Percentiles rank a stretch among this genome's conserved stretches.
Evolutionary conservation across 202 grass and related monocot species (phyloP).

Genomic region (Setaria viridis): DNA sequence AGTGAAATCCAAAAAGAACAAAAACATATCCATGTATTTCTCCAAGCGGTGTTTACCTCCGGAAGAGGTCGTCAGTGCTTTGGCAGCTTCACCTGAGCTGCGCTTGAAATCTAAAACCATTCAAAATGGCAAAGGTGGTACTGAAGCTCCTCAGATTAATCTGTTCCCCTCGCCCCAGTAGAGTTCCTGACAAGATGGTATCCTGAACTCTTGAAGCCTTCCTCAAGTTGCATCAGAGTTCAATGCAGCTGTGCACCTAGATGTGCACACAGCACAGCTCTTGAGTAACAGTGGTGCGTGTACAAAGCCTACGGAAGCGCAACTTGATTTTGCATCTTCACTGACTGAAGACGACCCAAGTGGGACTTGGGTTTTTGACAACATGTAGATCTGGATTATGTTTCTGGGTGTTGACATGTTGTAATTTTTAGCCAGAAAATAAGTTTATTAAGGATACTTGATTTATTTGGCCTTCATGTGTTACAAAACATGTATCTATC

Average conservation of each 20-base stretch:
- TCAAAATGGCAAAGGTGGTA: slow-evolving; percentile 33
- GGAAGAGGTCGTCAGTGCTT: slow-evolving; percentile 49
- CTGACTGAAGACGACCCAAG: neutral
- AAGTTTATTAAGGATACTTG: neutral
- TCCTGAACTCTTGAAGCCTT: neutral
- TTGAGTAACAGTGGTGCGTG: neutral
- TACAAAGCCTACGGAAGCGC: neutral
- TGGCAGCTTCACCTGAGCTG: slow-evolving; percentile 55
- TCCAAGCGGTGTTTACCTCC: slow-evolving; percentile 93
- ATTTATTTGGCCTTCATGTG: neutral
- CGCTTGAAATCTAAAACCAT: slow-evolving; percentile 44
- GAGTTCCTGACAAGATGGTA: slow-evolving; percentile 15
- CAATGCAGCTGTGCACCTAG: neutral
- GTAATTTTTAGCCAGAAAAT: slow-evolving; percentile 15
- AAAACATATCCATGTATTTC: slow-evolving; percentile 78
- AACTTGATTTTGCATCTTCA: neutral
- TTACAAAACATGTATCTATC: slow-evolving; percentile 12
- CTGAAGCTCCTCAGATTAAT: slow-evolving; percentile 43
- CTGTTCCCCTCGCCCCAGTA: slow-evolving; percentile 32
- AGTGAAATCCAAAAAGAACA: slow-evolving; percentile 50
- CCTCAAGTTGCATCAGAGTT: neutral
- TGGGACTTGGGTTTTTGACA: slow-evolving; percentile 4
- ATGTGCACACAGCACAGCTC: slow-evolving; percentile 20
- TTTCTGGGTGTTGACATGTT: slow-evolving; percentile 35
- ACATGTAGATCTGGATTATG: slow-evolving; percentile 18